Base-by-base conservation (phyloP, 148 eudicot genomes). In the Fagopyrum homotropicum region DNA sequence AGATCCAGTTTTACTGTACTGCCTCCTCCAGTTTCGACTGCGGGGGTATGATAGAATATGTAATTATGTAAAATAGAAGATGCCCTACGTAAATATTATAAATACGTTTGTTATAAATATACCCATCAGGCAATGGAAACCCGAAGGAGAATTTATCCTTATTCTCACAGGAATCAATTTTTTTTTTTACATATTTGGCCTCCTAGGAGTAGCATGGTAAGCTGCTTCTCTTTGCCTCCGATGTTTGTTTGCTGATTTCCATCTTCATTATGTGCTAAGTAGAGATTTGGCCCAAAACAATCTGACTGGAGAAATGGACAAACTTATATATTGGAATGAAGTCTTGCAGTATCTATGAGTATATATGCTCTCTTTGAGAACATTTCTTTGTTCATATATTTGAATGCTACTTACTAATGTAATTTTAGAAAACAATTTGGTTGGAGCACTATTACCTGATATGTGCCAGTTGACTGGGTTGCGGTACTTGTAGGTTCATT, bases 301-400 rank as follows among this genome's bases (percentile, higher is more conserved):
- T 80, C 79, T 96, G 56, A 88, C 89, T 54, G 99, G 99, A 40
- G 99, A 96, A 87, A 96, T 96, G 26, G 26, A 75, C 99, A 86
- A 98, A 82, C 97, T 96, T 75, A 84, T 96, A 46, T 96, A 92
- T 69, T 96, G 99, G 99, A 96, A 96, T 78, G 99, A 96, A 82
- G 97, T 96, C 60, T 75, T 96, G 74, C 99, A 96, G 54, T 96
- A 92, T 73, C 87, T 96, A 98, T 96, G 78, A 89, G 93, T 81
- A 75, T 47, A 51, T 50, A 26, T 75, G 70, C 4, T 55, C 15
- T 73, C 22, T 49, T 59, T 29, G 7, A 40, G 29, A 50, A 56
- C 2, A 40, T 43, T 19, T 51, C 50, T 26, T 76, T 61, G 56
- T 74, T n/a, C 9, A 14, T 8, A 40, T 66, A 66, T 66, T 30